Evolutionary conservation across 129 eudicot species (phyloP).

Genomic region (Chrysanthemum lavandulifolium): DNA sequence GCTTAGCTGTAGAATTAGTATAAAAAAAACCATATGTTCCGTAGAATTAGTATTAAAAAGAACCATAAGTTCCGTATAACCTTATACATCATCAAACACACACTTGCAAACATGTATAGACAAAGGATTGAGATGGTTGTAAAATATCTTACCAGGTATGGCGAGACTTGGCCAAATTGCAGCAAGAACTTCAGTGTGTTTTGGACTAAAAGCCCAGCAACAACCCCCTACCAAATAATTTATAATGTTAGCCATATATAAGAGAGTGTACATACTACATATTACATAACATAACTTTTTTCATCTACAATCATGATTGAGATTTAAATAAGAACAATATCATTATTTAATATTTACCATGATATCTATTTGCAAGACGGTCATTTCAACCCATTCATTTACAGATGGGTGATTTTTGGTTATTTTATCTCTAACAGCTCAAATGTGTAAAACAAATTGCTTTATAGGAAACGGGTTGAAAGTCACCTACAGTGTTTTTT

Average conservation of each 20-base stretch:
- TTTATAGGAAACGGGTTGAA: not conserved
- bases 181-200: constrained; percentile 87
- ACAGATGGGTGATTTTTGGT: not conserved
- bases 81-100: not conserved
- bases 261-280: no score
- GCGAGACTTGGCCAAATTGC: constrained; percentile 76
- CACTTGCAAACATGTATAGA: constrained; percentile 7
- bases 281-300: not conserved
- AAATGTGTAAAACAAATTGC: not conserved
- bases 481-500: not conserved
- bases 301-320: not conserved
- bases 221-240: constrained; percentile 63
- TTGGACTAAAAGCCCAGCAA: constrained; percentile 96
- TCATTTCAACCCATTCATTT: not conserved
- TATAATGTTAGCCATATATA: not conserved
- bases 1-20: not conserved
- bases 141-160: constrained; percentile 63
- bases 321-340: not conserved
- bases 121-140: constrained; percentile 10
- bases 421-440: not conserved
- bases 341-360: no score
- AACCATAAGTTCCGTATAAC: not conserved
- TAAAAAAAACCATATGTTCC: not conserved
- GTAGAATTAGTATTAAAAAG: not conserved
- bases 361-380: no score